Conservation (phyloP, 1,284 basidiomycete species). For the Sparassis latifolia region DNA sequence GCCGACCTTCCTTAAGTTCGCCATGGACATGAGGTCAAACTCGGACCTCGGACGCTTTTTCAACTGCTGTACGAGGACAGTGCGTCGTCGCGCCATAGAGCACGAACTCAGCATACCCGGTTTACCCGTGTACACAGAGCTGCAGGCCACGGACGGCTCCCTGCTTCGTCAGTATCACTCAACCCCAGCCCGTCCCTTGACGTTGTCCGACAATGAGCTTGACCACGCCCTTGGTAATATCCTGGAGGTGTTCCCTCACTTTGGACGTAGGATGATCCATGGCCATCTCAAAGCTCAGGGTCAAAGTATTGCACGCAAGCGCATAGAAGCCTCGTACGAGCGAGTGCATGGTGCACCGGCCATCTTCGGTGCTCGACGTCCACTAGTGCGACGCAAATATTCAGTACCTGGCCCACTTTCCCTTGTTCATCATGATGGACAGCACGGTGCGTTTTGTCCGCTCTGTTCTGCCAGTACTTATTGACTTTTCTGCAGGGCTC, state of each 20-base stretch:
- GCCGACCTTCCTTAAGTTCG: slow-evolving; percentile 17
- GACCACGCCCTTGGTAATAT: slow-evolving; percentile 13
- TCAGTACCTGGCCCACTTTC: slow-evolving; percentile 23
- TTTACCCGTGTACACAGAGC: slow-evolving; percentile 18
- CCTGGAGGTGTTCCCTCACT: slow-evolving; percentile 15
- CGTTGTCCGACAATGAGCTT: slow-evolving; percentile 13
- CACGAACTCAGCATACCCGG: slow-evolving; percentile 24
- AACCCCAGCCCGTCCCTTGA: neutral
- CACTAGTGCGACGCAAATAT: slow-evolving; percentile 16
- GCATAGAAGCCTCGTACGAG: slow-evolving; percentile 9
- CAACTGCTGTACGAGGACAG: slow-evolving; percentile 17
- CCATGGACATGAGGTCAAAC: slow-evolving; percentile 21
- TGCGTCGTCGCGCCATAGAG: slow-evolving; percentile 26
- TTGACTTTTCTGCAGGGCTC: slow-evolving; percentile 8
- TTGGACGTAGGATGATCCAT: slow-evolving; percentile 19
- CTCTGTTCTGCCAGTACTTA: neutral
- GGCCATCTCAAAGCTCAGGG: slow-evolving; percentile 14
- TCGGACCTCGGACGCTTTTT: slow-evolving; percentile 18
- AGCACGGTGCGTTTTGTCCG: slow-evolving; percentile 22
- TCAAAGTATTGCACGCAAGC: slow-evolving; percentile 7
- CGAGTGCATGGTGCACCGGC: slow-evolving; percentile 15
- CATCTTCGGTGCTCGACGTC: slow-evolving; percentile 12
- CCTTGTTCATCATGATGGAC: slow-evolving; percentile 26
- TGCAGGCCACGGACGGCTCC: neutral
- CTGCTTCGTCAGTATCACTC: neutral